Conservation (phyloP, 495 filamentous ascomycete genomes). For the Elaphomyces granulatus region DNA sequence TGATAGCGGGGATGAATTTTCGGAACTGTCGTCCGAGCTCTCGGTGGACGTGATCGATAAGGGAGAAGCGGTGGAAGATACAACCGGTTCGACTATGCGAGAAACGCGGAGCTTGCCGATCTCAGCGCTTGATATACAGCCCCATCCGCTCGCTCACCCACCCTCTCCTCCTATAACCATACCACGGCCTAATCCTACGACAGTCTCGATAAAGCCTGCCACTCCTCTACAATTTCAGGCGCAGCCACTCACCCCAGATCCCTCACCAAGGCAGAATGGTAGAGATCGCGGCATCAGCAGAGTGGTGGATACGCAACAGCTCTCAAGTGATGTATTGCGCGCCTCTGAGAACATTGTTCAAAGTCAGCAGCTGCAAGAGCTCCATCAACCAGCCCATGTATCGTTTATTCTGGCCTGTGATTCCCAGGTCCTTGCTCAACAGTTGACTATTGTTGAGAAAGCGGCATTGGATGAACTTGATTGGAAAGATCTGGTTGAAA, state of each 20-base stretch:
- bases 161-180: slow-evolving; percentile 70
- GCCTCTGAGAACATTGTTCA: slow-evolving; percentile 22
- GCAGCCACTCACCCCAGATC: slow-evolving; percentile 37
- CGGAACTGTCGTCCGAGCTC: slow-evolving; percentile 67
- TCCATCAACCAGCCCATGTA: slow-evolving; percentile 41
- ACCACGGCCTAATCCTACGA: slow-evolving; percentile 41
- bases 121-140: slow-evolving; percentile 39
- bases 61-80: slow-evolving; percentile 29
- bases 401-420: slow-evolving; percentile 90
- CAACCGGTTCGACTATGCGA: slow-evolving; percentile 12
- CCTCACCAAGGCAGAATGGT: slow-evolving; percentile 27
- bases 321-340: slow-evolving; percentile 26
- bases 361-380: slow-evolving; percentile 4
- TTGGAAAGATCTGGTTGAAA: slow-evolving; percentile 93
- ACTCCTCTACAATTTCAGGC: slow-evolving; percentile 27
- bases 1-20: slow-evolving; percentile 52
- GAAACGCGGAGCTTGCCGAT: slow-evolving; percentile 23
- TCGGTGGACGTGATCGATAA: slow-evolving; percentile 50
- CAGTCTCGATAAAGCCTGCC: slow-evolving; percentile 21
- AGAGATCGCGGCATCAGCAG: slow-evolving; percentile 8
- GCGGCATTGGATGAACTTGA: slow-evolving; percentile 92
- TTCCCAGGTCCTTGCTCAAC: slow-evolving; percentile 78
- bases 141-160: slow-evolving; percentile 55
- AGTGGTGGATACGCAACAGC: slow-evolving; percentile 17
- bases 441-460: slow-evolving; percentile 91